These are phyloP conservation scores for Oidiodendron maius DNA, from an alignment of 495 filamentous ascomycete genomes.

Conservation along the genomic window DNA sequence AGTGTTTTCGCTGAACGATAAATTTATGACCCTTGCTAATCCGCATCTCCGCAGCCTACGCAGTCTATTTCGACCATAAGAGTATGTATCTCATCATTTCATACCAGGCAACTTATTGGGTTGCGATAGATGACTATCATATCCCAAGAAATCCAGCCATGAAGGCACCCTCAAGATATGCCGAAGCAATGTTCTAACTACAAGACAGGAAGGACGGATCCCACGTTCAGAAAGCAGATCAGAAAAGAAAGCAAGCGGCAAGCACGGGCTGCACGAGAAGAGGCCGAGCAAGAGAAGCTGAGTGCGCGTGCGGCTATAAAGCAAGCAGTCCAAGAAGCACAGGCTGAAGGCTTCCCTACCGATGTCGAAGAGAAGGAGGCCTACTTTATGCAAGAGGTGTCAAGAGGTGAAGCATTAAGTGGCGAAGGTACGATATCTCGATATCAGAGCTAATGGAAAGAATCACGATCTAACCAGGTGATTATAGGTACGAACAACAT, in stretches of 20 bases:
- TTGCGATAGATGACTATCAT: no score
- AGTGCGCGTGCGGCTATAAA: slow-evolving; percentile 69
- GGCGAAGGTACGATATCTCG: slow-evolving; percentile 49
- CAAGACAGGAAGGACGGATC: slow-evolving; percentile 66
- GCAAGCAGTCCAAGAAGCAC: slow-evolving; percentile 64
- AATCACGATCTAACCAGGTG: slow-evolving; percentile 1
- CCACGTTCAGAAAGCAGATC: slow-evolving; percentile 78
- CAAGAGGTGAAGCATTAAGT: slow-evolving; percentile 72
- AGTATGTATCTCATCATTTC: slow-evolving; percentile 12
- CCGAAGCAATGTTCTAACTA: no score
- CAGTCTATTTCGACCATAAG: slow-evolving; percentile 91
- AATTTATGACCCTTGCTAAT: slow-evolving; percentile 9
- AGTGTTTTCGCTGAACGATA: neutral
- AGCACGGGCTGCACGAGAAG: slow-evolving; percentile 69
- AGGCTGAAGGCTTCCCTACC: slow-evolving; percentile 84
- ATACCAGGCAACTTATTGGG: neutral
- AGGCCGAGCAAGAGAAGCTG: slow-evolving; percentile 59
- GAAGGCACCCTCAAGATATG: no score
- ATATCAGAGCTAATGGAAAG: neutral
- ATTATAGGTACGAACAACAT: slow-evolving; percentile 59
- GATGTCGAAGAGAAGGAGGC: slow-evolving; percentile 77
- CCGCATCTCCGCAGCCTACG: slow-evolving; percentile 46
- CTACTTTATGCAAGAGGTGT: slow-evolving; percentile 94
- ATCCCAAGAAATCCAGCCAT: no score
- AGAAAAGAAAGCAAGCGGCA: slow-evolving; percentile 76